phyloP scores from a whole-genome alignment of 108 stramenopile genomes.

The Cyclotella choctawhatcheeana region DNA sequence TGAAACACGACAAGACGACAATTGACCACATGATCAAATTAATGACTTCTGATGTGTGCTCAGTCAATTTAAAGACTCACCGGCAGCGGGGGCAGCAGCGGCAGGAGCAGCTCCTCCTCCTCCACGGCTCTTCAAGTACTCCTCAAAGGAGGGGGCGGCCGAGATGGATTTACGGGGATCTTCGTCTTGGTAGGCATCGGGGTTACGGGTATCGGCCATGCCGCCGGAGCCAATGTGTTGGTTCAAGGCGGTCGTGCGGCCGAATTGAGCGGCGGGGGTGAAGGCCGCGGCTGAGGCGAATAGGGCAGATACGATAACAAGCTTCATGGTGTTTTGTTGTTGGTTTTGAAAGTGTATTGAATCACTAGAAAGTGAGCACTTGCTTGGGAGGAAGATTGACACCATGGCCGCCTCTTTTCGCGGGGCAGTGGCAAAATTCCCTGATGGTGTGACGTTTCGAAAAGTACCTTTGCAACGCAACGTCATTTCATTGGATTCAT shows the following conservation, averaged over 20 bases:
- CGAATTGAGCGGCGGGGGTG: constrained; percentile 44
- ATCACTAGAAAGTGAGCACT: too few species aligned
- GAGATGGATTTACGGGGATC: constrained; percentile 89
- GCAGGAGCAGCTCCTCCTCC: constrained; percentile 17
- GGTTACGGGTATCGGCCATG: constrained; percentile 84
- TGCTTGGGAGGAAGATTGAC: too few species aligned
- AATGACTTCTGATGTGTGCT: too few species aligned
- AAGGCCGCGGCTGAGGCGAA: constrained; percentile 64
- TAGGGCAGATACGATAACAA: constrained; percentile 57
- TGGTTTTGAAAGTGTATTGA: too few species aligned
- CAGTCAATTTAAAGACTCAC: neutral
- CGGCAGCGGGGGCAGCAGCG: constrained; percentile 4
- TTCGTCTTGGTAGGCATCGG: constrained; percentile 64
- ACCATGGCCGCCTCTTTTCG: too few species aligned
- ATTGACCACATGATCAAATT: neutral
- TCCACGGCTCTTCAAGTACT: constrained; percentile 79
- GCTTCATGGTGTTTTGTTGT: constrained; percentile 41
- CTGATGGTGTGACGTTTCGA: too few species aligned
- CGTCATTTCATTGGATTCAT: too few species aligned
- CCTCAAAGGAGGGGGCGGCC: constrained; percentile 84
- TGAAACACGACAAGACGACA: too few species aligned
- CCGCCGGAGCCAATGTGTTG: constrained; percentile 68
- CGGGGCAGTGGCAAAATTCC: too few species aligned
- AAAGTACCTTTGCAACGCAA: too few species aligned
- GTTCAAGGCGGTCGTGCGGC: constrained; percentile 33